A percentile compares a stretch with the other conserved stretches of the same genome.
phyloP scores from a whole-genome alignment of 441 rosid genomes.

The Gossypium schwendimanii region DNA sequence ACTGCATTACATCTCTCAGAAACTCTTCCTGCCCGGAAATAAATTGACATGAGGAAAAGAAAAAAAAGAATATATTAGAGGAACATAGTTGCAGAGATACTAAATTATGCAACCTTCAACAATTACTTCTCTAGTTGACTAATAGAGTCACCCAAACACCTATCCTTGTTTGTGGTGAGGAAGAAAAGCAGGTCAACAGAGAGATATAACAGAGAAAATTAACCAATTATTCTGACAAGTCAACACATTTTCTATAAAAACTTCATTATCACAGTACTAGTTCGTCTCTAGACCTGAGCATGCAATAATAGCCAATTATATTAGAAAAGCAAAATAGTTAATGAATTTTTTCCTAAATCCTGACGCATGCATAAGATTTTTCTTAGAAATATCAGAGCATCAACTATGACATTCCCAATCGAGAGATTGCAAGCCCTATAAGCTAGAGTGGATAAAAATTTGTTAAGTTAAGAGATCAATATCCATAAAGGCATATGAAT shows the following conservation, averaged over 20 bases:
- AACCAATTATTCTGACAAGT: not conserved
- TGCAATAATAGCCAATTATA: not conserved
- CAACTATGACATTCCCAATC: not conserved
- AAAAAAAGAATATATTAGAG: not conserved
- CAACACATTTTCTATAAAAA: not conserved
- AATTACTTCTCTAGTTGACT: not conserved
- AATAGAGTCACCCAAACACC: not conserved
- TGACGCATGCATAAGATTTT: not conserved
- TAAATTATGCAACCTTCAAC: not conserved
- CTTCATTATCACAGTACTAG: not conserved
- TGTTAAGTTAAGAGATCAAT: not conserved
- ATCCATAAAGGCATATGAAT: not conserved
- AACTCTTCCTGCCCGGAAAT: constrained; percentile 72
- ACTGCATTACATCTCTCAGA: constrained; percentile 92
- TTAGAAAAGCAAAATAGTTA: not conserved
- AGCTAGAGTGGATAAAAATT: not conserved
- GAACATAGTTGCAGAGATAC: not conserved
- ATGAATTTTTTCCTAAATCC: not conserved
- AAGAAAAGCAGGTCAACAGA: not conserved
- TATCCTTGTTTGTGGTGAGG: not conserved
- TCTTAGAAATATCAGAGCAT: not conserved
- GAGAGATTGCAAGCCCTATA: not conserved
- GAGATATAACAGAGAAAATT: not conserved
- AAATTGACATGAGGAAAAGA: not conserved
- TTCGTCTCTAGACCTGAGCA: not conserved